Evolutionary conservation across 2,329 filamentous ascomycete species (phyloP).

Genomic region (Claviceps sp.): DNA sequence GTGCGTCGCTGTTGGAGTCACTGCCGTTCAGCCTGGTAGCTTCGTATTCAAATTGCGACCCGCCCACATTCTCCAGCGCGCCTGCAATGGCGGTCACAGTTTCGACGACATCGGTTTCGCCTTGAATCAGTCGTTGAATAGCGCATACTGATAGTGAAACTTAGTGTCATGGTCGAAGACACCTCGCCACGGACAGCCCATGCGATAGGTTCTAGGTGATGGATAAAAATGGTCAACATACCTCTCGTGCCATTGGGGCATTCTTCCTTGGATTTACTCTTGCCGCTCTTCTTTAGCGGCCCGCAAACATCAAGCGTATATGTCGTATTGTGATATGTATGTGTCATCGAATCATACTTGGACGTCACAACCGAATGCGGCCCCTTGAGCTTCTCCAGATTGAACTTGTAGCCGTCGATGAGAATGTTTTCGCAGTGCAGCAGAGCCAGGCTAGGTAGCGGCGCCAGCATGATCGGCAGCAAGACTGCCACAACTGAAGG

Average conservation of each 20-base stretch:
- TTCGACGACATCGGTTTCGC: slow-evolving; percentile 33
- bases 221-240: slow-evolving; percentile 20
- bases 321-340: slow-evolving; percentile 52
- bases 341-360: slow-evolving; percentile 36
- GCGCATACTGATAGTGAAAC: slow-evolving; percentile 52
- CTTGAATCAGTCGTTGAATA: slow-evolving; percentile 46
- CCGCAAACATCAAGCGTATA: slow-evolving; percentile 71
- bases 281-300: slow-evolving; percentile 48
- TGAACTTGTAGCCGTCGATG: slow-evolving; percentile 45
- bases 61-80: slow-evolving; percentile 45
- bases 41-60: slow-evolving; percentile 49
- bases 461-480: slow-evolving; percentile 23
- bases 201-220: too few species aligned
- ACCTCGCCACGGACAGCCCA: not conserved
- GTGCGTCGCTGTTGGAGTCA: slow-evolving; percentile 48
- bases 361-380: slow-evolving; percentile 55
- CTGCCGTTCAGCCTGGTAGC: slow-evolving; percentile 52
- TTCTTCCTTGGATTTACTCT: slow-evolving; percentile 38
- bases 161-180: not conserved
- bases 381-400: slow-evolving; percentile 50
- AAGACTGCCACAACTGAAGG: slow-evolving; percentile 23
- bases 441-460: slow-evolving; percentile 29
- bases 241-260: slow-evolving; percentile 60
- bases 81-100: slow-evolving; percentile 64
- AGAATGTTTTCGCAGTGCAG: slow-evolving; percentile 51